Evolutionary conservation across 176 grass and related monocot genomes (phyloP).

Genomic region (Triticum dicoccoides): DNA sequence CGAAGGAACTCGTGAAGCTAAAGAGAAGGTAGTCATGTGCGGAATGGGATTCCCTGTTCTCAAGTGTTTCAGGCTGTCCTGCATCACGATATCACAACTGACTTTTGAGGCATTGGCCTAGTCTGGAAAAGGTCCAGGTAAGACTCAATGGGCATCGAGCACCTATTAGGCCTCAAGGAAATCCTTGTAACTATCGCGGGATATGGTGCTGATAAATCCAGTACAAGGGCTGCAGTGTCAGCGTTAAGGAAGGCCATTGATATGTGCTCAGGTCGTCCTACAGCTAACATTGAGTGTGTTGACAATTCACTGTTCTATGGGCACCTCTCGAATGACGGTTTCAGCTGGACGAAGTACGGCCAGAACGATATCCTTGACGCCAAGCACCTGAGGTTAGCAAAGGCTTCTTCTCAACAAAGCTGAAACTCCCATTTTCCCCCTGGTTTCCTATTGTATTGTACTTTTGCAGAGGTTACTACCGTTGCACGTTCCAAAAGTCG

Average conservation of each 20-base stretch:
- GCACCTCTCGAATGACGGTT: constrained; percentile 7
- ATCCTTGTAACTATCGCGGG: background rate
- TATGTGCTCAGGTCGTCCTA: background rate
- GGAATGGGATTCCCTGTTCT: background rate
- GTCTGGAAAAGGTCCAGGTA: background rate
- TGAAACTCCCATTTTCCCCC: background rate
- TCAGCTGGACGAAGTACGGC: constrained; percentile 53
- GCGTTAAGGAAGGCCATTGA: background rate
- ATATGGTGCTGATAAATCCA: background rate
- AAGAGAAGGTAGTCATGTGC: background rate
- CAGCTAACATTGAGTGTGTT: background rate
- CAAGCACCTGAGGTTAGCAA: background rate
- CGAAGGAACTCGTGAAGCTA: background rate
- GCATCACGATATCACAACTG: background rate
- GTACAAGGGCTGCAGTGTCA: background rate
- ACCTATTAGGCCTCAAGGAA: background rate
- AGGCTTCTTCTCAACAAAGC: background rate
- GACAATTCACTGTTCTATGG: background rate
- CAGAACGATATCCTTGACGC: constrained; percentile 6
- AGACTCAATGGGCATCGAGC: background rate
- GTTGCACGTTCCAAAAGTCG: constrained; percentile 56
- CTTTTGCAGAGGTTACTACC: constrained; percentile 63
- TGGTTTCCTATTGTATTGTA: background rate
- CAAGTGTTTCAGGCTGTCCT: background rate
- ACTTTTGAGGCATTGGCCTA: background rate